Evolutionary conservation across 176 grass and related monocot genomes (phyloP), one percentile per base, ranked within the genome.

Genomic region (Avena sativa): DNA sequence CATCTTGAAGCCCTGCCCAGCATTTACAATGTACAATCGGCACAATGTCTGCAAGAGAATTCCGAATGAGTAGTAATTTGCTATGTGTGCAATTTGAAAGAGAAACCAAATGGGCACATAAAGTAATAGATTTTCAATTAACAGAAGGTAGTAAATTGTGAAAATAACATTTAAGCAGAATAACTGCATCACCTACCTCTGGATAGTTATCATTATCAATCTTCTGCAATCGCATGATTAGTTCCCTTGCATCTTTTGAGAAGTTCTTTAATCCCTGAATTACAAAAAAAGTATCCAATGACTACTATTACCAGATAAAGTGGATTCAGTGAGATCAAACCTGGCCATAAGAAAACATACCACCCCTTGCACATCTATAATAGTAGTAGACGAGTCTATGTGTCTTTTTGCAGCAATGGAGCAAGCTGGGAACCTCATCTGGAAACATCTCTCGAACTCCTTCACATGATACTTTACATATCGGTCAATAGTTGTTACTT

Each of bases 151-250:
- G 13, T 16, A 58, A 75, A 59, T n/a, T 62, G 26, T 86, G 25
- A 80, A 65, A 75, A 79, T 43, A 5, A 84, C 15, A 69, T 9
- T 70, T 50, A 64, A 77, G 16, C 36, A 69, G 12, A 32, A 34
- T 65, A 71, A 70, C 30, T 15, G 76, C 67, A 89, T 82, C 70
- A 79, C 66, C 44, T 81, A 96, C 94, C 90, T 98, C 97, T 74
- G 97, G 97, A 88, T 98, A 98, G 79, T 98, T 98, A 83, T 98
- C 92, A 81, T 83, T 98, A 73, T 98, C 88, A 87, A 98, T 94
- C 70, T 93, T 98, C 87, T 98, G 94, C 68, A 98, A 32, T 59
- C 80, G 97, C 59, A 88, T 89, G 30, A 98, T 98, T 81, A 98
- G 92, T 79, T 98, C 97, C 83, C 97, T 89, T 85, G 94, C 97